These are phyloP conservation scores for Nemophila menziesii DNA, from an alignment of 257 asterid genomes.

Conservation along the genomic window DNA sequence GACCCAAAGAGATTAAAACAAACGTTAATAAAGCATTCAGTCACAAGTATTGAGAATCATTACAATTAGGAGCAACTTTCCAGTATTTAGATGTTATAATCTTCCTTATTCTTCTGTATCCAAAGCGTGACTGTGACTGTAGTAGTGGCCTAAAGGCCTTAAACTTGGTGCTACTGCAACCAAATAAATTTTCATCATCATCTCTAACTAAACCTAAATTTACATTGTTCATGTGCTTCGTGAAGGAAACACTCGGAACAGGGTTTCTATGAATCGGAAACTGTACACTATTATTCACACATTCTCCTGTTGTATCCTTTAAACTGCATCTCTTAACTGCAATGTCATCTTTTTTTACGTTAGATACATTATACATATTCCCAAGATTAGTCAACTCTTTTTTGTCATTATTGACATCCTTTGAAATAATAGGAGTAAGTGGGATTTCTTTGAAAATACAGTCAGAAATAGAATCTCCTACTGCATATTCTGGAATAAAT, in stretches of 20 bases:
- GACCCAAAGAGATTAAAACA: not conserved
- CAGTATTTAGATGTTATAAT: constrained; percentile 60
- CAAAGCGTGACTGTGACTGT: constrained; percentile 40
- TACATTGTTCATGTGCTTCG: constrained; percentile 61
- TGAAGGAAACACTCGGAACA: constrained; percentile 38
- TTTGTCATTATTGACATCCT: constrained; percentile 23
- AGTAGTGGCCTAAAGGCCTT: constrained; percentile 56
- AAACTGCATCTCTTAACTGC: constrained; percentile 35
- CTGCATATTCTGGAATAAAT: constrained; percentile 29
- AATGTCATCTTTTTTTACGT: constrained; percentile 27
- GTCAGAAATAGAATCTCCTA: constrained; percentile 27
- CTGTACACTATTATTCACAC: constrained; percentile 82
- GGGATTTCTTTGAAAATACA: constrained; percentile 22
- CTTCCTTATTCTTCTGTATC: constrained; percentile 61
- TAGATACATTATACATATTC: constrained; percentile 20
- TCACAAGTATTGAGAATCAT: constrained; percentile 43
- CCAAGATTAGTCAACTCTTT: constrained; percentile 16
- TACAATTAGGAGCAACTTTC: constrained; percentile 58
- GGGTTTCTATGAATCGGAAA: constrained; percentile 65
- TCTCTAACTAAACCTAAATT: constrained; percentile 77
- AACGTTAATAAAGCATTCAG: constrained; percentile 14
- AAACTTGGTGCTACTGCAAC: constrained; percentile 66
- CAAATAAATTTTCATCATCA: constrained; percentile 84
- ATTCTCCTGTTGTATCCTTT: constrained; percentile 40
- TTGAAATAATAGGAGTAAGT: constrained; percentile 23